Evolutionary conservation across 768 basidiomycete species (phyloP).

Genomic region (Amanita polypyramis): DNA sequence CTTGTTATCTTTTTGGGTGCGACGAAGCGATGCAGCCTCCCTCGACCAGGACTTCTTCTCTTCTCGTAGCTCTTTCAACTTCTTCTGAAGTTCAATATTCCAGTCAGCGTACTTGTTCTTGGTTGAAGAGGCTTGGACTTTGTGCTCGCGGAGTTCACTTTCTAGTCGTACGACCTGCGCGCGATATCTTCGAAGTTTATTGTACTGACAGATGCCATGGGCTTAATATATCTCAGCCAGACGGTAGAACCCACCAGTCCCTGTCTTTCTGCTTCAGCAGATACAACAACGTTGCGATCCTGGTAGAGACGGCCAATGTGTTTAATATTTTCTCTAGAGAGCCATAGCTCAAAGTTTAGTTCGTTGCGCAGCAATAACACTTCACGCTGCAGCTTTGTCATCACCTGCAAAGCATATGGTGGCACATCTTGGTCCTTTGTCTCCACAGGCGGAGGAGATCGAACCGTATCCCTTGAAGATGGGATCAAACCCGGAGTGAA

Average conservation of each 20-base stretch:
- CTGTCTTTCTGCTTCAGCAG: slow-evolving; percentile 75
- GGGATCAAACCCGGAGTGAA: slow-evolving; percentile 25
- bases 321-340: slow-evolving; percentile 69
- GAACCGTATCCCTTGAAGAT: background rate
- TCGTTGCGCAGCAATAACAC: slow-evolving; percentile 67
- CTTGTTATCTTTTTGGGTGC: slow-evolving; percentile 60
- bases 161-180: slow-evolving; percentile 57
- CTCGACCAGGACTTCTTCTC: slow-evolving; percentile 70
- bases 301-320: slow-evolving; percentile 76
- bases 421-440: slow-evolving; percentile 21
- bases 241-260: slow-evolving; percentile 45
- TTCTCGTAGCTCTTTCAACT: slow-evolving; percentile 62
- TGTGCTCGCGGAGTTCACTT: slow-evolving; percentile 61
- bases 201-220: slow-evolving; percentile 40
- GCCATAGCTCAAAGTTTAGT: slow-evolving; percentile 79
- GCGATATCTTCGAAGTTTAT: slow-evolving; percentile 72
- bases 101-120: slow-evolving; percentile 78
- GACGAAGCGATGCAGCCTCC: slow-evolving; percentile 59
- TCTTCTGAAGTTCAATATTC: slow-evolving; percentile 73
- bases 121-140: slow-evolving; percentile 57
- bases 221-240: background rate
- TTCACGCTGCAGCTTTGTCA: slow-evolving; percentile 67
- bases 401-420: slow-evolving; percentile 47
- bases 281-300: slow-evolving; percentile 60
- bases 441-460: slow-evolving; percentile 9